phyloP scores from a whole-genome alignment of 2,329 filamentous ascomycete genomes.

The Neurospora sp. region DNA sequence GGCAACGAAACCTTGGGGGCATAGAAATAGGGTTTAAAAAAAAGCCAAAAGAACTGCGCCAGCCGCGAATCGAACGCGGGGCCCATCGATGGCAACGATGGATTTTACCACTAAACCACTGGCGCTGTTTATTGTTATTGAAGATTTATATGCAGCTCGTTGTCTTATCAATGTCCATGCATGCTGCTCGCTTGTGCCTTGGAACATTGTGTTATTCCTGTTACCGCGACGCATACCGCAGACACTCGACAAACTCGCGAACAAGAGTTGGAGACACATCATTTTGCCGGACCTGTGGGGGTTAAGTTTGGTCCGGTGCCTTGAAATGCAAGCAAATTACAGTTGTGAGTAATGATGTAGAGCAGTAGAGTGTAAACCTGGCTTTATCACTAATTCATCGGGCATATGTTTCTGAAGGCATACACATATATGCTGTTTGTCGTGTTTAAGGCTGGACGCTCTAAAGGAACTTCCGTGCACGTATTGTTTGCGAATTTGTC shows the following conservation, averaged over 20 bases:
- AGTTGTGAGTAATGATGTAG: background rate
- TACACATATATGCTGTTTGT: background rate
- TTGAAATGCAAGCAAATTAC: background rate
- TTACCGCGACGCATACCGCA: background rate
- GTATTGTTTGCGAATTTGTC: too few species aligned
- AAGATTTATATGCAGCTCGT: background rate
- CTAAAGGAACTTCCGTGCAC: background rate
- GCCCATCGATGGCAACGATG: conserved; percentile 44
- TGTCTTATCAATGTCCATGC: background rate
- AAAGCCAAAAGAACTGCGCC: conserved; percentile 8
- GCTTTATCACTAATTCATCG: background rate
- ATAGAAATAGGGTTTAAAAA: background rate
- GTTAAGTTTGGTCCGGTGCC: background rate
- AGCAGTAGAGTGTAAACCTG: background rate
- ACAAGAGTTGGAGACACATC: background rate
- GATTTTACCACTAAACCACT: conserved; percentile 45
- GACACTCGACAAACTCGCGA: background rate
- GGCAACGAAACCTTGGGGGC: too few species aligned
- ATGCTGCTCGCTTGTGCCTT: background rate
- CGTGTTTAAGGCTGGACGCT: background rate
- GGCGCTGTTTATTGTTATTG: conserved; percentile 1
- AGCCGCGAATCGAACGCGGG: conserved; percentile 20
- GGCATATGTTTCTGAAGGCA: background rate
- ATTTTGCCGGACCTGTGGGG: background rate
- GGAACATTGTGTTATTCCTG: background rate